Base-by-base conservation (phyloP, 441 rosid genomes). In the Breynia disticha region DNA sequence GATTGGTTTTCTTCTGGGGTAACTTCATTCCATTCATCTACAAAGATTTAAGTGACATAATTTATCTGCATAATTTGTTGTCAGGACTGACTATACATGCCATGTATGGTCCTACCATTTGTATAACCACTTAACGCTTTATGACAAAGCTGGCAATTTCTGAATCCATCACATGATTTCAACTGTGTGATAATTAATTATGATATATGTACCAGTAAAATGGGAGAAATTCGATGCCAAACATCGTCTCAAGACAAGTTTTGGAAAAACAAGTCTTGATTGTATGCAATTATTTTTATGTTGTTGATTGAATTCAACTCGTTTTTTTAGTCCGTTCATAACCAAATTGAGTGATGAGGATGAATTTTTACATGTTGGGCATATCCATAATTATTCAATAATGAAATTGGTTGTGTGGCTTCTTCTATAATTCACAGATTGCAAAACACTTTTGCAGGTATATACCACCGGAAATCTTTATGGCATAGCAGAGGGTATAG, bases 1-100 rank as follows among this genome's bases (percentile, higher is more conserved):
- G 98, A 91, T 62, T 91, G 95, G 95, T 88, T 91, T 73, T 88
- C 98, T 6, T 63, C 97, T 56, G 97, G 86, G 55, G 91, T 88
- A 81, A 71, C 82, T 85, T 50, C 38, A 46, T n/a, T 17, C 24
- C 52, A 14, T 8, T 12, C 48, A 12, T 50, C 19, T 39, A n/a
- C 48, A 21, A 21, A 11, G 16, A 16, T 5, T 6, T 0, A 28
- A 28, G 35, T 3, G 35, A 28, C 35, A 28, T 28, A 28, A 28
- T 28, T 28, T 9, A 28, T 28, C 0, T 28, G 7, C 35, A 9
- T 4, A 28, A 28, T 28, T 28, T 9, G 35, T 28, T n/a, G n/a
- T n/a, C n/a, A n/a, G n/a, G n/a, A n/a, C n/a, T n/a, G n/a, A n/a
- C n/a, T n/a, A n/a, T n/a, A n/a, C n/a, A n/a, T n/a, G n/a, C n/a